Evolutionary conservation across 805 yeast species (phyloP), one percentile per base, ranked within the genome.

Genomic region (Metschnikowia colocasiae): DNA sequence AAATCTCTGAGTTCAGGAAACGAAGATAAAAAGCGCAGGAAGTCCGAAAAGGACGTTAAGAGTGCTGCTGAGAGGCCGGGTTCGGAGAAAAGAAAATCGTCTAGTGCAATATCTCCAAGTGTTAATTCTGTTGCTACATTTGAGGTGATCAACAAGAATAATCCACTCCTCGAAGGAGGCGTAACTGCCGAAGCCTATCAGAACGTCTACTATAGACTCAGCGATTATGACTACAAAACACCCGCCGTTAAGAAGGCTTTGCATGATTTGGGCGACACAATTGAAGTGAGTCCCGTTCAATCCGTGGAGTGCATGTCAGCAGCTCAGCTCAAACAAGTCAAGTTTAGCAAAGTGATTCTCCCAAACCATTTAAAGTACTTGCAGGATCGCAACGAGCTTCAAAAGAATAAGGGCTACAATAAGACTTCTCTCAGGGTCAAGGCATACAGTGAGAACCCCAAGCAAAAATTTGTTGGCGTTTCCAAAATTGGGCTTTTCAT

Each of bases 391-490:
- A 71, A 72, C 29, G 63, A 67, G 9, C 50, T 64, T 61, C 57
- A 52, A 48, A 58, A 51, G 45, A 37, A 40, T 31, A 59, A 44
- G 53, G 60, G 46, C 23, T 57, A 26, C 36, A 61, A 65, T 33
- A 52, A 60, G 20, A 59, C 68, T 3, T 61, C 70, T 0, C 59
- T 78, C 10, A 68, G 70, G 32, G 85, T 88, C 10, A 81, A 75
- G 60, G 65, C 82, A 0, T 78, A 80, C 47, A 67, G 83, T 1
- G 94, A 85, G 40, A 72, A 74, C 26, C 76, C 74, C 36, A 79
- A 76, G 51, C 73, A 79, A 63, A 69, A 81, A 69, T 83, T 78
- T 56, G 75, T 75, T 26, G 96, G 96, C 0, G 77, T 87, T 35
- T 75, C 87, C 2, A 82, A 80, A 52, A 62, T 85, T 43, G 90